These are phyloP conservation scores for Dioscorea zingiberensis DNA, from an alignment of 106 monocot species.

Conservation along the genomic window DNA sequence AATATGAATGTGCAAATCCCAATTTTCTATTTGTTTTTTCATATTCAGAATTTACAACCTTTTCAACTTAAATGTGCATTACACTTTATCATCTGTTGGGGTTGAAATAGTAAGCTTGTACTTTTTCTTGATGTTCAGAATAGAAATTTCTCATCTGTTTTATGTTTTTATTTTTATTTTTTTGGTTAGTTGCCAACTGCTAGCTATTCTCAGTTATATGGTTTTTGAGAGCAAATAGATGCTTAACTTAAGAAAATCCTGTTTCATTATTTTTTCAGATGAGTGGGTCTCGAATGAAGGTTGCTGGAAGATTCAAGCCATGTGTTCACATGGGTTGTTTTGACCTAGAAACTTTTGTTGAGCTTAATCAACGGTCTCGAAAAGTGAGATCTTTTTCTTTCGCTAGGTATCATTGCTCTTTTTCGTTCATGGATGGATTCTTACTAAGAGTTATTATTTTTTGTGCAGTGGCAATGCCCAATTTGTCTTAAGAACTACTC, in stretches of 20 bases:
- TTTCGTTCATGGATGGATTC: background rate
- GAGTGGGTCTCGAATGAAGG: constrained; percentile 83
- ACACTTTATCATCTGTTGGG: too few species aligned
- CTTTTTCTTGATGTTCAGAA: too few species aligned
- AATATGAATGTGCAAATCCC: too few species aligned
- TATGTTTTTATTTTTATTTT: background rate
- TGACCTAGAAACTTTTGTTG: constrained; percentile 88
- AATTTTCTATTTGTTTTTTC: too few species aligned
- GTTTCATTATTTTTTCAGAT: constrained; percentile 38
- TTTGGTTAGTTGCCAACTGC: too few species aligned
- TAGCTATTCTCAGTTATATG: too few species aligned
- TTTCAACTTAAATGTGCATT: too few species aligned
- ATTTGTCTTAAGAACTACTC: constrained; percentile 87
- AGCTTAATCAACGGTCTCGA: constrained; percentile 82
- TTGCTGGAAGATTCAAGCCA: constrained; percentile 79
- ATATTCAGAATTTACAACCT: too few species aligned
- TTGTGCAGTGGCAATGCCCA: constrained; percentile 96
- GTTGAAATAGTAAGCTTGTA: too few species aligned
- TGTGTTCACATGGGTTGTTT: constrained; percentile 92
- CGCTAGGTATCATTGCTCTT: constrained; percentile 5
- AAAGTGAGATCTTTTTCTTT: constrained; percentile 43
- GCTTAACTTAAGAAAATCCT: too few species aligned
- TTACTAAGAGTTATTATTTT: background rate
- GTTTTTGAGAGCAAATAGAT: too few species aligned
- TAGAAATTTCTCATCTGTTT: too few species aligned